These are phyloP conservation scores for Jamesozyma hellenica DNA, from an alignment of 805 yeast genomes.

Conservation along the genomic window DNA sequence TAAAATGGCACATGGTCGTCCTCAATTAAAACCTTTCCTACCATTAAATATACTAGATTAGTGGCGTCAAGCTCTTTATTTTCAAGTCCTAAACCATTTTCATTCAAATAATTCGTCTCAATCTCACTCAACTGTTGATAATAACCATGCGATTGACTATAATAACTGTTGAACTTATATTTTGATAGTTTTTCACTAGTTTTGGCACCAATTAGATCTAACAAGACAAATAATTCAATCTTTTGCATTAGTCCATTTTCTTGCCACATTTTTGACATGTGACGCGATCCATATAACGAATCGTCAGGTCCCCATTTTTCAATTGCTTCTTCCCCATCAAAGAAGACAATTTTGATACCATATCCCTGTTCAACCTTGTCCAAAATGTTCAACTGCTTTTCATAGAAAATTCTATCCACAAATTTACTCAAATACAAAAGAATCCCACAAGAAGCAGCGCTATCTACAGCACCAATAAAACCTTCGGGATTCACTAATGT, in stretches of 20 bases:
- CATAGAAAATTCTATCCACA: slow-evolving; percentile 12
- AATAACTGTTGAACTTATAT: slow-evolving; percentile 31
- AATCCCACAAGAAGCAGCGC: slow-evolving; percentile 49
- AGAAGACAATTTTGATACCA: slow-evolving; percentile 42
- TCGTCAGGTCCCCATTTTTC: slow-evolving; percentile 41
- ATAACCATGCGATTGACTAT: slow-evolving; percentile 30
- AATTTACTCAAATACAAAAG: slow-evolving; percentile 36
- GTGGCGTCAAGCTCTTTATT: slow-evolving; percentile 8
- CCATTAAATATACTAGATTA: slow-evolving; percentile 7
- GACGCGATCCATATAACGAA: slow-evolving; percentile 47
- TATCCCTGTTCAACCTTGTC: background rate
- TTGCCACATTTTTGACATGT: slow-evolving; percentile 35
- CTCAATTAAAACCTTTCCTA: slow-evolving; percentile 11
- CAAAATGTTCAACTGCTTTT: slow-evolving; percentile 2
- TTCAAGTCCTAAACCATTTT: background rate
- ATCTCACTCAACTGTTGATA: slow-evolving; percentile 31
- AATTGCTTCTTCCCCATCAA: slow-evolving; percentile 58
- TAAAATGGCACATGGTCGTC: slow-evolving; percentile 51
- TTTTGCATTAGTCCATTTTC: slow-evolving; percentile 18
- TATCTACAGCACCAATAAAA: slow-evolving; percentile 50
- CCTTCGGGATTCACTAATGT: slow-evolving; percentile 39
- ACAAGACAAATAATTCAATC: slow-evolving; percentile 38
- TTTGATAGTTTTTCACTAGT: slow-evolving; percentile 18
- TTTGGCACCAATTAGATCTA: slow-evolving; percentile 41
- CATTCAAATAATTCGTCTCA: slow-evolving; percentile 20